phyloP scores from a whole-genome alignment of 768 basidiomycete genomes.

The Kwoniella newhampshirensis region DNA sequence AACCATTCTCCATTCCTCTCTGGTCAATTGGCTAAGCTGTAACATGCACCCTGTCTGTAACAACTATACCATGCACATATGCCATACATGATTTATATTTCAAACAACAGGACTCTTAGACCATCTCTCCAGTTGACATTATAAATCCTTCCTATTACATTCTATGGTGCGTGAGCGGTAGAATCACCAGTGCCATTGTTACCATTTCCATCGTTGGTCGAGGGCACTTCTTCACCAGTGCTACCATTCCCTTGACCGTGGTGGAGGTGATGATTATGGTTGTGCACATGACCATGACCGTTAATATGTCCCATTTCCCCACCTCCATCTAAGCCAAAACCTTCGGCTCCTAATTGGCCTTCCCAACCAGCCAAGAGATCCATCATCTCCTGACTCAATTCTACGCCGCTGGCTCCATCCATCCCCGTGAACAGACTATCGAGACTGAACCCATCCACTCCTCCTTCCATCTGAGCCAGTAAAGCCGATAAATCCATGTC shows the following conservation, averaged over 20 bases:
- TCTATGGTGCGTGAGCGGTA: no score
- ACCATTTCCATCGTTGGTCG: no score
- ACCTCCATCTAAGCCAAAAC: neutral
- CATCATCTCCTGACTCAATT: conserved; percentile 33
- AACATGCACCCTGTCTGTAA: no score
- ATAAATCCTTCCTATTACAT: no score
- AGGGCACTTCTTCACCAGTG: no score
- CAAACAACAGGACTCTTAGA: no score
- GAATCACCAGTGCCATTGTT: neutral
- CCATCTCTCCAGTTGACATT: no score
- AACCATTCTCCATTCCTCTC: no score
- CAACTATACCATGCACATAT: no score
- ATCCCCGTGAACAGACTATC: conserved; percentile 22
- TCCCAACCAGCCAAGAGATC: conserved; percentile 32
- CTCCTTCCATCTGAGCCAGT: conserved; percentile 20
- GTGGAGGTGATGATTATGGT: neutral
- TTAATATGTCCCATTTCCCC: neutral
- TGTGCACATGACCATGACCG: neutral
- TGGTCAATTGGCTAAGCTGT: conserved; percentile 2
- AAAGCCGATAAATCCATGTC: conserved; percentile 36
- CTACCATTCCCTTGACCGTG: no score
- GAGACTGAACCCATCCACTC: conserved; percentile 8
- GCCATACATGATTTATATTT: no score
- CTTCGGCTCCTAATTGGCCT: conserved; percentile 10
- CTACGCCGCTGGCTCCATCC: conserved; percentile 17